Evolutionary conservation across 139 green algal genomes (phyloP).

Genomic region (Axilococcus clingmanii): DNA sequence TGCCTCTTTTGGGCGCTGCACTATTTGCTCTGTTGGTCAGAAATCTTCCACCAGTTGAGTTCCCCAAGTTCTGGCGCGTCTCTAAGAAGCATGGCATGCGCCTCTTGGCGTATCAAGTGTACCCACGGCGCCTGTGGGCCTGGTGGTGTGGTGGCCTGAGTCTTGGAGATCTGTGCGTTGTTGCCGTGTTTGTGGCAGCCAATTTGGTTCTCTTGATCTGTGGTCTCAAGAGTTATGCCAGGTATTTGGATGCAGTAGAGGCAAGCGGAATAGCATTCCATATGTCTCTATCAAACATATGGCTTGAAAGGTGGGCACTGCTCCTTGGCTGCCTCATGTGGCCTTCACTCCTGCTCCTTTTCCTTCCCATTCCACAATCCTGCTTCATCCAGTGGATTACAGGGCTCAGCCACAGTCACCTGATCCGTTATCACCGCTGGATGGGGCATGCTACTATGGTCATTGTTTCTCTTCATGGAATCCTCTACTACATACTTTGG

Average conservation of each 20-base stretch:
- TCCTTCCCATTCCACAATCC: slow-evolving; percentile 28
- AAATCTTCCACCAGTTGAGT: not conserved
- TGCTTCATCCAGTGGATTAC: slow-evolving; percentile 19
- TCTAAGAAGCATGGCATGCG: too few species aligned
- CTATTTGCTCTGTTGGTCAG: not conserved
- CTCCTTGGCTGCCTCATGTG: slow-evolving; percentile 17
- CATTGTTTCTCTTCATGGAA: slow-evolving; percentile 13
- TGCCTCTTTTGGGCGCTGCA: not conserved
- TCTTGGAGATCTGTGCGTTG: not conserved
- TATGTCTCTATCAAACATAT: not conserved
- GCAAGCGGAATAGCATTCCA: not conserved
- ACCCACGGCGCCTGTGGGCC: slow-evolving; percentile 3
- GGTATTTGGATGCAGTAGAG: not conserved
- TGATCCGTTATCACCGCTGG: slow-evolving; percentile 33
- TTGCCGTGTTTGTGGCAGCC: not conserved
- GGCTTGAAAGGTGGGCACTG: slow-evolving; percentile 5
- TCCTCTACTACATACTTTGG: slow-evolving; percentile 30
- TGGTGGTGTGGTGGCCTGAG: slow-evolving; percentile 23
- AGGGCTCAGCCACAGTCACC: slow-evolving; percentile 7
- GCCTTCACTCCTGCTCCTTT: slow-evolving; percentile 18
- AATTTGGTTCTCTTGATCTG: slow-evolving; percentile 4
- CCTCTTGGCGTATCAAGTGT: slow-evolving; percentile 2
- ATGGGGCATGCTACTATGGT: slow-evolving; percentile 28
- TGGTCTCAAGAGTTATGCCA: not conserved
- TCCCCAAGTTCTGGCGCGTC: too few species aligned